phyloP scores from a whole-genome alignment of 2,329 filamentous ascomycete species.

The Xylariomycetidae sp. region DNA sequence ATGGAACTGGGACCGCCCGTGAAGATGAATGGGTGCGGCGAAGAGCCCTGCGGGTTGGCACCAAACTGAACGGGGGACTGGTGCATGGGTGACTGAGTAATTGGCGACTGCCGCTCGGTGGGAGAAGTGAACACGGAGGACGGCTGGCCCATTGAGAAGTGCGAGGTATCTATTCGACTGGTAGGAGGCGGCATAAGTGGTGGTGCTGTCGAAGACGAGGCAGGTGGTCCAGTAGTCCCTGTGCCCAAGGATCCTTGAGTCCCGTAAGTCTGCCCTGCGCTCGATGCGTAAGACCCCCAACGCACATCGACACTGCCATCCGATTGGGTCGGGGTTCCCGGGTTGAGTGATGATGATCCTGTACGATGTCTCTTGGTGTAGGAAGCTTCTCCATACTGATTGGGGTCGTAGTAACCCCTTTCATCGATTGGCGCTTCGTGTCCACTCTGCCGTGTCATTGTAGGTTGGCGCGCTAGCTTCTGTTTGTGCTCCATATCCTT shows the following conservation, averaged over 20 bases:
- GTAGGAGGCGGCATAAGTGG: slow-evolving; percentile 25
- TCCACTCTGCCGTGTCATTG: no score
- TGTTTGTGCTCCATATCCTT: slow-evolving; percentile 19
- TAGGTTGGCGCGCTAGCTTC: slow-evolving; percentile 7
- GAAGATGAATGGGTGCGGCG: slow-evolving; percentile 20
- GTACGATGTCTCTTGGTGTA: slow-evolving; percentile 20
- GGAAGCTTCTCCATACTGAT: slow-evolving; percentile 18
- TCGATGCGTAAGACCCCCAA: slow-evolving; percentile 19
- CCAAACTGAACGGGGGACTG: slow-evolving; percentile 24
- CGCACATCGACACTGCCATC: slow-evolving; percentile 23
- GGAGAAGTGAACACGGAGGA: slow-evolving; percentile 18
- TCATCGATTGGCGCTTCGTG: slow-evolving; percentile 19
- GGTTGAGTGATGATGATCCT: slow-evolving; percentile 17
- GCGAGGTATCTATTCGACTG: slow-evolving; percentile 23
- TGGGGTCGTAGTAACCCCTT: slow-evolving; percentile 19
- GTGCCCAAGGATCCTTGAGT: slow-evolving; percentile 17
- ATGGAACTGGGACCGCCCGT: slow-evolving; percentile 17
- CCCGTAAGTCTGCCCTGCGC: slow-evolving; percentile 14
- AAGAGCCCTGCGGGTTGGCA: slow-evolving; percentile 15
- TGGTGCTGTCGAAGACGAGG: slow-evolving; percentile 18
- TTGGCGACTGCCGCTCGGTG: slow-evolving; percentile 22
- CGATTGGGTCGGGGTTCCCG: slow-evolving; percentile 15
- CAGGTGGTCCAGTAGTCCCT: slow-evolving; percentile 20
- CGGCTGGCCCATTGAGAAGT: slow-evolving; percentile 19
- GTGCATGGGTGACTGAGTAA: slow-evolving; percentile 22